phyloP scores from a whole-genome alignment of 75 land plant species.

The Adiantum capillusveneris region DNA sequence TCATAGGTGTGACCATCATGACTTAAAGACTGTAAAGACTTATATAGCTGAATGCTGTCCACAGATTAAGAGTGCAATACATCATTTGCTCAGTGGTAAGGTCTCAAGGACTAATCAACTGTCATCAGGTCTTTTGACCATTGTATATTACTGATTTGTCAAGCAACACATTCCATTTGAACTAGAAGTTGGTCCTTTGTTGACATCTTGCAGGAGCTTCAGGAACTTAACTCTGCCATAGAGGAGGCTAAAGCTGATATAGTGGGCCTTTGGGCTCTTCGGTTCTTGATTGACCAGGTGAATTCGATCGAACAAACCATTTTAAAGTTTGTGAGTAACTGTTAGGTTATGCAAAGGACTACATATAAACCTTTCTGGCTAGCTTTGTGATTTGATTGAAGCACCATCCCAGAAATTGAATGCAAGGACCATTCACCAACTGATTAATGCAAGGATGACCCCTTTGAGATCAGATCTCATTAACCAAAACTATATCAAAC shows the following conservation, averaged over 20 bases:
- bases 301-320: too few species aligned
- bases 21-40: too few species aligned
- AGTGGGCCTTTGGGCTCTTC: constrained; percentile 95
- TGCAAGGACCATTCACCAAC: too few species aligned
- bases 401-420: not conserved
- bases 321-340: not conserved
- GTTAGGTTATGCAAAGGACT: not conserved
- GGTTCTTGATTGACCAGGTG: constrained; percentile 66
- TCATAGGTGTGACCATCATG: too few species aligned
- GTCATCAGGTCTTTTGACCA: too few species aligned
- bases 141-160: too few species aligned
- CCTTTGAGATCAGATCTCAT: not conserved
- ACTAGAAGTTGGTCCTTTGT: too few species aligned
- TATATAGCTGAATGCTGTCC: too few species aligned
- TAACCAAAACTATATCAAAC: not conserved
- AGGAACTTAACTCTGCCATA: constrained; percentile 87
- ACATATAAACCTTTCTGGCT: not conserved
- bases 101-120: too few species aligned
- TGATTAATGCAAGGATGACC: not conserved
- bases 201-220: constrained; percentile 84
- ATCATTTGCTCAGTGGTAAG: too few species aligned
- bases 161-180: too few species aligned
- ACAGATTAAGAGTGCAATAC: too few species aligned
- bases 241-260: constrained; percentile 99
- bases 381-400: not conserved